phyloP scores from a whole-genome alignment of 1,284 basidiomycete genomes.

The Marasmius sp. region DNA sequence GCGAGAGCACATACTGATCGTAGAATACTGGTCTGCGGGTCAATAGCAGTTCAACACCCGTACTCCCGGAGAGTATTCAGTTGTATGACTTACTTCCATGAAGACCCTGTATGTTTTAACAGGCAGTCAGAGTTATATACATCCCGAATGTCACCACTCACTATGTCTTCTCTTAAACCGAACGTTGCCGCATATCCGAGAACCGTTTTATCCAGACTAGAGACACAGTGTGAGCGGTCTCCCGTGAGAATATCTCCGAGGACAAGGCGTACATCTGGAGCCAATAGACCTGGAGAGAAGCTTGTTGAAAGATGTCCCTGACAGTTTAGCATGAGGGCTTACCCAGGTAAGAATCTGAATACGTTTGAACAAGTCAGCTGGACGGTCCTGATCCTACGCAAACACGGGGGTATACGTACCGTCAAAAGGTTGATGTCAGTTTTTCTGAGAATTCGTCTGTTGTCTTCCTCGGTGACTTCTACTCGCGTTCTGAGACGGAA shows the following conservation, averaged over 20 bases:
- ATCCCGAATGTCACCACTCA: background rate
- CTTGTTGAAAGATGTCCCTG: background rate
- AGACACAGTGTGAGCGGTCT: background rate
- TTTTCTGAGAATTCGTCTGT: conserved; percentile 11
- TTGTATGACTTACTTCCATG: background rate
- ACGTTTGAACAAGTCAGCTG: background rate
- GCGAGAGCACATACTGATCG: background rate
- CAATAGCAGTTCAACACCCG: background rate
- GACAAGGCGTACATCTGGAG: conserved; percentile 13
- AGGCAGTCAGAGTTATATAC: background rate
- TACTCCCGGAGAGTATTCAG: background rate
- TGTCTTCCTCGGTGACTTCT: conserved; percentile 14
- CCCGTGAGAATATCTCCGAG: background rate
- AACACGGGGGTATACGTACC: background rate
- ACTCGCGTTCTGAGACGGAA: background rate
- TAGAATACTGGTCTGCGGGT: background rate
- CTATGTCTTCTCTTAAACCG: conserved; percentile 10
- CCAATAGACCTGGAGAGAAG: conserved; percentile 9
- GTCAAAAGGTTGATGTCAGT: conserved; percentile 12
- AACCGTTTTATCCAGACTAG: conserved; percentile 13
- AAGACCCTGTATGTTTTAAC: background rate
- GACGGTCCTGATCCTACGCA: background rate
- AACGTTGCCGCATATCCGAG: conserved; percentile 15
- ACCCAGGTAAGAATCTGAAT: background rate
- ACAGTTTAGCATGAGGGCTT: background rate